phyloP scores from a whole-genome alignment of 805 yeast species.

The Hanseniaspora meyeri region DNA sequence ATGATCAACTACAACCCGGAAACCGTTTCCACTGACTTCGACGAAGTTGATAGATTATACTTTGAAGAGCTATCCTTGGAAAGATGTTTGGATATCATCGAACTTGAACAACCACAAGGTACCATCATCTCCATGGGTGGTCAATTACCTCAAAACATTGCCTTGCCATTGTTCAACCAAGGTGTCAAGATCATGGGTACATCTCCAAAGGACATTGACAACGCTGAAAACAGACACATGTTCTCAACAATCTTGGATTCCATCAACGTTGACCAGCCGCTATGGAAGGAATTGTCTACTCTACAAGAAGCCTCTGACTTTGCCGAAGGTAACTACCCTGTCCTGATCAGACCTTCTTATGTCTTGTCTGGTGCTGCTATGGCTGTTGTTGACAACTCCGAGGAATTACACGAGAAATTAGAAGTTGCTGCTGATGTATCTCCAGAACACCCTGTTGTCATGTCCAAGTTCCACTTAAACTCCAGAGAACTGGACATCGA shows the following conservation, averaged over 20 bases:
- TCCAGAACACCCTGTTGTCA: conserved; percentile 94
- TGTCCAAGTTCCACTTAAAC: conserved; percentile 89
- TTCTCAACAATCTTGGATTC: conserved; percentile 93
- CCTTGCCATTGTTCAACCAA: conserved; percentile 81
- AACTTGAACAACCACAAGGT: conserved; percentile 78
- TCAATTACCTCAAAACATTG: conserved; percentile 94
- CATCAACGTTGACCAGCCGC: conserved; percentile 97
- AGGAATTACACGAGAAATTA: conserved; percentile 75
- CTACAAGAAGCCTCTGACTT: conserved; percentile 83
- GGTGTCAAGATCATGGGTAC: conserved; percentile 93
- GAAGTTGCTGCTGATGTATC: conserved; percentile 95
- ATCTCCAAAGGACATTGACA: conserved; percentile 94
- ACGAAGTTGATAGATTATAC: conserved; percentile 92
- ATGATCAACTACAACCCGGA: conserved; percentile 98
- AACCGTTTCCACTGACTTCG: conserved; percentile 97
- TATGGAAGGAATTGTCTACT: conserved; percentile 95
- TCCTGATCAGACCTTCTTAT: conserved; percentile 91
- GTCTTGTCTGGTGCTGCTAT: conserved; percentile 98
- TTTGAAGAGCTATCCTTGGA: conserved; percentile 91
- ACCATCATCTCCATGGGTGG: conserved; percentile 98
- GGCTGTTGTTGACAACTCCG: conserved; percentile 87
- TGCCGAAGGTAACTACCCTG: conserved; percentile 79
- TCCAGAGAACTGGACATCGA: conserved; percentile 99
- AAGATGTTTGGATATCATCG: conserved; percentile 88
- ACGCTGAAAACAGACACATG: conserved; percentile 96